Percentiles rank a stretch among this genome's conserved stretches.
phyloP scores from a whole-genome alignment of 805 yeast genomes.

The Jamesozyma jinghongensis region DNA sequence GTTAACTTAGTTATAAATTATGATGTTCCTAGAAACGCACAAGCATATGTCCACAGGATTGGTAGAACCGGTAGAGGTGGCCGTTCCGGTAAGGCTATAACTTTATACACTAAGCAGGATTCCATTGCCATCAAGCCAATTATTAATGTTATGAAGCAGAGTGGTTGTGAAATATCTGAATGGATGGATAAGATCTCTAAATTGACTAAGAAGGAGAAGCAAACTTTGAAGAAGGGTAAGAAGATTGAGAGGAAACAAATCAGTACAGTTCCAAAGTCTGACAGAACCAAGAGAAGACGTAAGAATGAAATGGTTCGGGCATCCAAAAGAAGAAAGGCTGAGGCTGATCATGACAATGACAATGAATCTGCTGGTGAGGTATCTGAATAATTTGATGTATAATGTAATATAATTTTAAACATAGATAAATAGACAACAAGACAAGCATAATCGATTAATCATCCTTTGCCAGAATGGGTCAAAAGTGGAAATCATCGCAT shows the following conservation, averaged over 20 bases:
- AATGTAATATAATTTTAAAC: too few relatives aligned
- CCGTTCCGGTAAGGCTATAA: slow-evolving; percentile 74
- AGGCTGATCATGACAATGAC: not conserved
- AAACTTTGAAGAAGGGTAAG: slow-evolving; percentile 46
- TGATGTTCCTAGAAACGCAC: slow-evolving; percentile 91
- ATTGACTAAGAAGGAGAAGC: slow-evolving; percentile 54
- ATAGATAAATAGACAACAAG: too few relatives aligned
- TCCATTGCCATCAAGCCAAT: slow-evolving; percentile 65
- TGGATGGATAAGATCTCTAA: slow-evolving; percentile 78
- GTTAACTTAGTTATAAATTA: slow-evolving; percentile 90
- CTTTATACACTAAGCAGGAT: slow-evolving; percentile 91
- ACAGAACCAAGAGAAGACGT: slow-evolving; percentile 54
- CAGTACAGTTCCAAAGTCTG: slow-evolving; percentile 71
- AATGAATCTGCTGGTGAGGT: not conserved
- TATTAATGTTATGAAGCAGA: slow-evolving; percentile 90
- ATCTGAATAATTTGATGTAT: too few relatives aligned
- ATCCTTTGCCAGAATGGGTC: not conserved
- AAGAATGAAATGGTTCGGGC: slow-evolving; percentile 66
- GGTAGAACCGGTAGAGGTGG: slow-evolving; percentile 99
- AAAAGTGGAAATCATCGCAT: not conserved
- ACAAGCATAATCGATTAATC: not conserved
- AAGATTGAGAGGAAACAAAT: slow-evolving; percentile 53
- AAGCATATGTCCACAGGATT: slow-evolving; percentile 92
- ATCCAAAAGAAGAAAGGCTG: slow-evolving; percentile 50
- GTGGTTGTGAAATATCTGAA: slow-evolving; percentile 62